Evolutionary conservation across 2,329 filamentous ascomycete species (phyloP), one percentile per base, ranked within the genome.

Genomic region (Talaromyces piceae): DNA sequence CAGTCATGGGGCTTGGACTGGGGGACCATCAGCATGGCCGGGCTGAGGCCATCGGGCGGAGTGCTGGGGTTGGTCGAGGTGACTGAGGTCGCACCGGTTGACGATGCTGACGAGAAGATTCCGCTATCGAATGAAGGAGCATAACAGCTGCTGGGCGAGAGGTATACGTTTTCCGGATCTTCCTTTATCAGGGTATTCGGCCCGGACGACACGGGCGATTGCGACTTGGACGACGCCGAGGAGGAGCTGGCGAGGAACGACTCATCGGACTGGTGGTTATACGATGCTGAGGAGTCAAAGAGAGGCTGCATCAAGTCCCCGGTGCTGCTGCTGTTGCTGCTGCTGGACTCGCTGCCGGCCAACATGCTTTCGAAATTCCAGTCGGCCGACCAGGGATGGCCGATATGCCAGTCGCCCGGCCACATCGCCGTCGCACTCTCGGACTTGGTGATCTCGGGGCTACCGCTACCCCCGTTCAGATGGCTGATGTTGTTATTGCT

Each of bases 91-190:
- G 37, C 28, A 7, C 41, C 51, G 25, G 51, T 50, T 8, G 51
- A 49, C 8, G 49, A 33, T 18, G 46, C 37, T 11, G 52, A 46
- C 31, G 51, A 49, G 20, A 43, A 25, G 1, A 43, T 23, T 22
- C 20, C 39, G 39, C 11, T 22, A 4, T 53, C 51, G 28, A 53
- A 49, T 6, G 51, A 53, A n/a, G 51, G 46, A 13, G 51, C 46
- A 33, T 49, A 49, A 33, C 49, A 53, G 13, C 51, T 53, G 41
- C 51, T 53, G 2, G 51, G 51, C n/a, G 51, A 53, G 20, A 53
- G 46, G 27, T 53, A 49, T 41, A 49, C 51, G 39, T 53, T 53
- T 22, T 53, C 51, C 18, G 47, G 43, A 31, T 53, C 51, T 7
- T 53, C 51, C 45, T 53, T 53, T 18, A 46, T 13, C 11, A 43